Evolutionary conservation across 352 stramenopile species (phyloP), one percentile per base, ranked within the genome.

Genomic region (Phytophthora megakarya): DNA sequence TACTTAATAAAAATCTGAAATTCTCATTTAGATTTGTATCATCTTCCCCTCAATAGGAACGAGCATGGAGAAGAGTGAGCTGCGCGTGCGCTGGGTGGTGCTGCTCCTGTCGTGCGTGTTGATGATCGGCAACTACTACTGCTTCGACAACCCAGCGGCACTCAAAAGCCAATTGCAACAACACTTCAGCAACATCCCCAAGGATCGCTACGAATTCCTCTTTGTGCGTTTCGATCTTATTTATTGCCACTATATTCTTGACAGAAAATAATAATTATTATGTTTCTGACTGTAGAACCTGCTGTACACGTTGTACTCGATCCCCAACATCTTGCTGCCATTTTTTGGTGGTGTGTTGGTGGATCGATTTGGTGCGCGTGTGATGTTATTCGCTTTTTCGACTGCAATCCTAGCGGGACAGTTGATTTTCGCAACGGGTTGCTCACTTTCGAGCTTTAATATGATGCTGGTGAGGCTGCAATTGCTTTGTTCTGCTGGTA

Each of bases 291-390:
- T 63, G 2, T 86, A 97, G 85, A 97, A 96, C 58, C 64, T 98
- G 52, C 73, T 98, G 32, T 98, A 98, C 74, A 98, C 90, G 19
- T 64, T 97, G 43, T 98, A 98, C 72, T 97, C 87, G 37, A 82
- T 97, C 47, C 93, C 93, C 13, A 98, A 98, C 64, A 93, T 98
- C 28, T 56, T 97, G 25, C 60, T 98, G 44, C 95, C 95, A 16
- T 97, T 98, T 65, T 96, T 98, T 48, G 95, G 95, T 22, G 95
- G 94, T 21, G 86, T 95, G 26, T 75, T 98, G 23, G 89, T 98
- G 12, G 91, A 98, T 65, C 79, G 84, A 42, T 92, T 95, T 32
- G 94, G 94, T 26, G 84, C 90, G 18, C 81, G 90, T 6, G 60
- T 85, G 37, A 96, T 91, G 75, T 73, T 97, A 43, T 68, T 97